Conservation (phyloP, 129 eudicot species). For the Lonicera japonica region DNA sequence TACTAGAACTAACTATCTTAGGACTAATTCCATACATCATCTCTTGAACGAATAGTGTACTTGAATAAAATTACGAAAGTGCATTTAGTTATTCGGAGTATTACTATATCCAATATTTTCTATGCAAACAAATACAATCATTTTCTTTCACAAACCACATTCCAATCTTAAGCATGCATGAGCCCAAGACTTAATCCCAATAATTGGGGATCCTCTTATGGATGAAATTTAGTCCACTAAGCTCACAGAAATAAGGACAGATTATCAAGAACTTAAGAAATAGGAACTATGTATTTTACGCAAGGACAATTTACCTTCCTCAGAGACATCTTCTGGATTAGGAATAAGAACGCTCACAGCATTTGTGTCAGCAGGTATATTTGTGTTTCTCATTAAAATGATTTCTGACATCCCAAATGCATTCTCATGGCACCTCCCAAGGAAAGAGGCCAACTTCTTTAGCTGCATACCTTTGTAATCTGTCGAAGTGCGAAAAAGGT, state of each 20-base stretch:
- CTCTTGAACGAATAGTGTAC: too few relatives aligned
- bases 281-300: too few relatives aligned
- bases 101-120: not conserved
- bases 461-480: conserved; percentile 71
- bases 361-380: conserved; percentile 68
- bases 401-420: conserved; percentile 52
- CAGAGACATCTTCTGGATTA: conserved; percentile 29
- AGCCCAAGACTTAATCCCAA: not conserved
- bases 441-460: conserved; percentile 58
- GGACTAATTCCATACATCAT: too few relatives aligned
- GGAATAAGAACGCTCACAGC: conserved; percentile 73
- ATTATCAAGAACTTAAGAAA: not conserved
- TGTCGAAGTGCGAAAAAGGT: conserved; percentile 54
- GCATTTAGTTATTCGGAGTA: not conserved
- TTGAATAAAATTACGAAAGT: too few relatives aligned
- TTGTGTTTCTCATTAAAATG: conserved; percentile 58
- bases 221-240: not conserved
- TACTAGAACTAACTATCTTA: too few relatives aligned
- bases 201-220: not conserved
- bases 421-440: conserved; percentile 44
- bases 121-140: not conserved
- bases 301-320: conserved; percentile 41
- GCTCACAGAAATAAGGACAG: not conserved
- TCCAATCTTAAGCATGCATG: not conserved
- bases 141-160: not conserved